Conservation (phyloP, 2,329 filamentous ascomycete genomes). For the Emericellopsis atlantica region DNA sequence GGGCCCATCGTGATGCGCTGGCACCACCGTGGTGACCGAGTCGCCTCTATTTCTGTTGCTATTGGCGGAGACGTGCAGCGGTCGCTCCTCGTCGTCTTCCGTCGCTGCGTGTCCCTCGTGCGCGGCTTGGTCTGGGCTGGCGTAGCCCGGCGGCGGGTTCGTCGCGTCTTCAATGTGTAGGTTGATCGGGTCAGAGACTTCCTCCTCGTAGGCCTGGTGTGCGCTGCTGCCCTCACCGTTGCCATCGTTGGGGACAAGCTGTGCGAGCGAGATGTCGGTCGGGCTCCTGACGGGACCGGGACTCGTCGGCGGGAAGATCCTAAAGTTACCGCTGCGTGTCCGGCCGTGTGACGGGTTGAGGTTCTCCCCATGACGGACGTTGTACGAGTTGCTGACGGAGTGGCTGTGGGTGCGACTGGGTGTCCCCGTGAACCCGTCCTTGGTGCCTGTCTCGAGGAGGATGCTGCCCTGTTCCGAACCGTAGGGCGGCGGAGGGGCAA, state of each 20-base stretch:
- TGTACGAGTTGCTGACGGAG: constrained; percentile 25
- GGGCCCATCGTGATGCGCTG: constrained; percentile 35
- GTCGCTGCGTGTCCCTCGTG: constrained; percentile 43
- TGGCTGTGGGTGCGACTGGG: constrained; percentile 32
- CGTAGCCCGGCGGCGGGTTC: constrained; percentile 59
- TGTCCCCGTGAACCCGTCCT: constrained; percentile 35
- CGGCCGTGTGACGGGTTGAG: constrained; percentile 50
- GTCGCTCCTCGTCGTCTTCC: constrained; percentile 38
- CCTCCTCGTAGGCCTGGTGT: constrained; percentile 9
- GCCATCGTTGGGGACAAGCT: constrained; percentile 60
- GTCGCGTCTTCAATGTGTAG: constrained; percentile 39
- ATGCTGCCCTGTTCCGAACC: constrained; percentile 96
- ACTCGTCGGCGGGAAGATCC: constrained; percentile 64
- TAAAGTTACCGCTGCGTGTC: constrained; percentile 66
- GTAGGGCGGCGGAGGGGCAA: constrained; percentile 91
- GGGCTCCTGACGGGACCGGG: constrained; percentile 83
- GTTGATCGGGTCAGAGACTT: constrained; percentile 23
- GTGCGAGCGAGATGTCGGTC: constrained; percentile 89
- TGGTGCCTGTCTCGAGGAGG: constrained; percentile 72
- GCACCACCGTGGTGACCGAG: constrained; percentile 28
- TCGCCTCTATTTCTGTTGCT: constrained; percentile 34
- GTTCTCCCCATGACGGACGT: constrained; percentile 20
- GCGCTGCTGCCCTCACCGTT: constrained; percentile 46
- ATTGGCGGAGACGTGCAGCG: constrained; percentile 29
- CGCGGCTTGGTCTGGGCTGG: constrained; percentile 45